Evolutionary conservation across 257 asterid genomes (phyloP).

Genomic region (Gentiana macrophylla): DNA sequence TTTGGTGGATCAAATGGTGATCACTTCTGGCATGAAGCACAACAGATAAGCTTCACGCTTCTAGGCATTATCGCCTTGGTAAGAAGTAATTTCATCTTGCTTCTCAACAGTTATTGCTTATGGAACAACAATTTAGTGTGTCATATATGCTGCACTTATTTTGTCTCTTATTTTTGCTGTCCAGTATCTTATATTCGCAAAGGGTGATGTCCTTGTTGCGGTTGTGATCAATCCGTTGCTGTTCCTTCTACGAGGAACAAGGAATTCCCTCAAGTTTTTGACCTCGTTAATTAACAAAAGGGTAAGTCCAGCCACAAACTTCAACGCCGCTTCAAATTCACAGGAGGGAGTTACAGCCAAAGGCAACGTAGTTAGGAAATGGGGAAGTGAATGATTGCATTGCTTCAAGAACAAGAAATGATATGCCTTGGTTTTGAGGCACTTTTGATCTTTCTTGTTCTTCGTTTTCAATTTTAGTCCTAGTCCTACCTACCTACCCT

Average conservation of each 20-base stretch:
- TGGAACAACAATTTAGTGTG: too few relatives aligned
- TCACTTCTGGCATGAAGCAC: conserved; percentile 88
- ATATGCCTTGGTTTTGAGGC: neutral
- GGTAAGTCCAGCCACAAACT: conserved; percentile 16
- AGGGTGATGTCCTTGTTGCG: conserved; percentile 75
- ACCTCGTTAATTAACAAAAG: conserved; percentile 33
- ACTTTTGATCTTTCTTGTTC: neutral
- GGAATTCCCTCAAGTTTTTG: conserved; percentile 41
- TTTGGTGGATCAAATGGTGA: conserved; percentile 72
- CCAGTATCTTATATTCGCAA: conserved; percentile 68
- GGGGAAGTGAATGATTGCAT: conserved; percentile 58
- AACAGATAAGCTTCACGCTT: conserved; percentile 64
- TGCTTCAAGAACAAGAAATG: conserved; percentile 9
- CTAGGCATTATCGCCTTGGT: conserved; percentile 63
- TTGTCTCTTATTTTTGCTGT: conserved; percentile 1
- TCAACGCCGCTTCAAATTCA: conserved; percentile 15
- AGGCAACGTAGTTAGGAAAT: conserved; percentile 66
- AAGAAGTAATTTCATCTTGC: conserved; percentile 6
- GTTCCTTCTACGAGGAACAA: conserved; percentile 60
- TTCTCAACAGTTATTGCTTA: too few relatives aligned
- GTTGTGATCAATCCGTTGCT: conserved; percentile 70
- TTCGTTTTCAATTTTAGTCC: too few relatives aligned
- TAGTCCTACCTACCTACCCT: too few relatives aligned
- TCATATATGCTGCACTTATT: too few relatives aligned
- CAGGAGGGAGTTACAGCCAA: conserved; percentile 35